Conservation (phyloP, 805 yeast species). For the Ogataea zsoltii region DNA sequence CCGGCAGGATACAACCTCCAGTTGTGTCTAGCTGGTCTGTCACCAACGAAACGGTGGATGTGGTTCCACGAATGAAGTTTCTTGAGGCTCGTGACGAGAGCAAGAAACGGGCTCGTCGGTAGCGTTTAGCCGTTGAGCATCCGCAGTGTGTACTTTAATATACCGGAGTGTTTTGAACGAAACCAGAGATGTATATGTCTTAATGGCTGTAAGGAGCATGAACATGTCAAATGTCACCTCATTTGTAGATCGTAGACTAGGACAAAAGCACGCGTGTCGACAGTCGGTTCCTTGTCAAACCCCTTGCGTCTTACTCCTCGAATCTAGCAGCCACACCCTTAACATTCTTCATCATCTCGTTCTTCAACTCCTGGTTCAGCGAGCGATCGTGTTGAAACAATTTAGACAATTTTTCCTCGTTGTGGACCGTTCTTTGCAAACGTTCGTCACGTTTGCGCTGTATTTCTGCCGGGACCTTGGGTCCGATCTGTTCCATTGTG, state of each 20-base stretch:
- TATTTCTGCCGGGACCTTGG: conserved; percentile 26
- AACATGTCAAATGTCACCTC: too few relatives aligned
- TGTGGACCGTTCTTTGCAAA: conserved; percentile 10
- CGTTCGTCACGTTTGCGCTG: conserved; percentile 20
- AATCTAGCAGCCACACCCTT: conserved; percentile 12
- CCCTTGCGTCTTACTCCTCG: conserved; percentile 15
- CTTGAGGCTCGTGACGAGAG: conserved; percentile 8
- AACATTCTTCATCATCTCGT: conserved; percentile 26
- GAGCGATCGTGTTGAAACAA: conserved; percentile 26
- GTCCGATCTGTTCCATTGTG: conserved; percentile 21
- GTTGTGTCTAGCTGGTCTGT: conserved; percentile 24
- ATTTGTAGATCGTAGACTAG: too few relatives aligned
- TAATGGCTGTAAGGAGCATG: too few relatives aligned
- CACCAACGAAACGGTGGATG: conserved; percentile 19
- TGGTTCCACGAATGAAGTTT: conserved; percentile 23
- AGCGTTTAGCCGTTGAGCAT: too few relatives aligned
- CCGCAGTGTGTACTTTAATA: conserved; percentile 3
- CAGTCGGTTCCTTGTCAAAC: too few relatives aligned
- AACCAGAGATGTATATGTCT: too few relatives aligned
- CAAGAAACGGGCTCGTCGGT: conserved; percentile 1
- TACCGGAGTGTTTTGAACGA: neutral
- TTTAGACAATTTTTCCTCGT: conserved; percentile 10
- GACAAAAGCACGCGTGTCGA: too few relatives aligned
- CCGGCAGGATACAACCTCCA: too few relatives aligned
- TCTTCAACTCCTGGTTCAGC: conserved; percentile 27